Percentiles rank a stretch among this genome's conserved stretches.
These are phyloP conservation scores for Grosmannia serpens DNA, from an alignment of 2,329 filamentous ascomycete species.

Conservation along the genomic window DNA sequence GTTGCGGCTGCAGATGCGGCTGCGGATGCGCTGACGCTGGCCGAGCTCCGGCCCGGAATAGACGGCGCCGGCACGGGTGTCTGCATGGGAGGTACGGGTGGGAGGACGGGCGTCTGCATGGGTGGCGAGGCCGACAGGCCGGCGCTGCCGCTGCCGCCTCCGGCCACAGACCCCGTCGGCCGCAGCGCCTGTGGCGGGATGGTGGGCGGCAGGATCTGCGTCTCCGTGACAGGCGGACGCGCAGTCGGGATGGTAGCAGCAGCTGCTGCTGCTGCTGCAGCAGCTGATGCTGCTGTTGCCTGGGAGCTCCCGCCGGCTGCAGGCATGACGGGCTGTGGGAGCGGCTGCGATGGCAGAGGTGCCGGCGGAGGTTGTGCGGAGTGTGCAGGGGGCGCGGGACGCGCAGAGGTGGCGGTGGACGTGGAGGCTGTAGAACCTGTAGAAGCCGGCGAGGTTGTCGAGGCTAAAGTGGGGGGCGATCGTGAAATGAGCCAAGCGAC, in stretches of 20 bases:
- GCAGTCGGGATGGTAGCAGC: not conserved
- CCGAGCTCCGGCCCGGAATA: not conserved
- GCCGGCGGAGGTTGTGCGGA: not conserved
- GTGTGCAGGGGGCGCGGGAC: not conserved
- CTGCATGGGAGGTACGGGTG: conserved; percentile 2
- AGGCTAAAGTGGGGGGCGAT: not conserved
- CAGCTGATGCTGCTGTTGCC: not conserved
- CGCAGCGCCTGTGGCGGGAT: conserved; percentile 8
- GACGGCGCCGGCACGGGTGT: conserved; percentile 10
- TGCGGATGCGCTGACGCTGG: not conserved
- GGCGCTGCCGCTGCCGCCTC: not conserved
- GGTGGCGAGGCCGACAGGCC: not conserved
- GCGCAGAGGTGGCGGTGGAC: not conserved
- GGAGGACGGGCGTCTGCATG: conserved; percentile 3
- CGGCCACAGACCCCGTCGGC: not conserved
- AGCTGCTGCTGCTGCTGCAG: not conserved
- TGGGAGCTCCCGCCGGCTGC: not conserved
- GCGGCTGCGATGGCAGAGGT: not conserved
- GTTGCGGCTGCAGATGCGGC: not conserved
- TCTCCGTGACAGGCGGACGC: conserved; percentile 5
- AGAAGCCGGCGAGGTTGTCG: not conserved
- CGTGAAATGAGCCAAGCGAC: not conserved
- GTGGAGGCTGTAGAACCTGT: not conserved
- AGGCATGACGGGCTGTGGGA: not conserved
- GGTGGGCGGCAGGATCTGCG: conserved; percentile 7